Percentiles rank a stretch among this genome's conserved stretches.
phyloP scores from a whole-genome alignment of 495 filamentous ascomycete genomes.

The Pseudomonodictys pantanalensis region DNA sequence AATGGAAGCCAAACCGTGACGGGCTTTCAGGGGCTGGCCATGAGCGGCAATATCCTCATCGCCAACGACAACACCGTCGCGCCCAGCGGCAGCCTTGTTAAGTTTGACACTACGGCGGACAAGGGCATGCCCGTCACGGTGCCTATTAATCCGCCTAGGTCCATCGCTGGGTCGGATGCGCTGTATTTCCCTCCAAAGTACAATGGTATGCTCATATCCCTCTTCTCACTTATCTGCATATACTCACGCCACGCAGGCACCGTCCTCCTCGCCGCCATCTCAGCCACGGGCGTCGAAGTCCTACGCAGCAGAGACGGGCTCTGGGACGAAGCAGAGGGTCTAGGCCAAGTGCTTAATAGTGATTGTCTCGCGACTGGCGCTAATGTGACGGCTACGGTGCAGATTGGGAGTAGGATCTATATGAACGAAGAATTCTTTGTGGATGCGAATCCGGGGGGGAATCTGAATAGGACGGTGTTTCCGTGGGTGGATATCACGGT shows the following conservation, averaged over 20 bases:
- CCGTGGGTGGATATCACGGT: constrained; percentile 12
- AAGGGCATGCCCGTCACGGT: background rate
- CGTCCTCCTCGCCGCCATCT: constrained; percentile 2
- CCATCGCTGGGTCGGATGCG: constrained; percentile 1
- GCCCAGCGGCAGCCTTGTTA: background rate
- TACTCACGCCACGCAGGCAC: no score
- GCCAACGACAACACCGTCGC: background rate
- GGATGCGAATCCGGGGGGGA: background rate
- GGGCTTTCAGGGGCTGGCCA: background rate
- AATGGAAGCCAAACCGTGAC: background rate
- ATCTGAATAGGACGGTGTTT: background rate
- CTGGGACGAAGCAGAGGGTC: constrained; percentile 4
- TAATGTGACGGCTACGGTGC: constrained; percentile 2
- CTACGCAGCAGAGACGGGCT: background rate
- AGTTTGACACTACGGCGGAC: background rate
- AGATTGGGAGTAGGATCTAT: constrained; percentile 6
- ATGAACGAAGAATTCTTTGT: constrained; percentile 8
- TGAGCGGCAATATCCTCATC: background rate
- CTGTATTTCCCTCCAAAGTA: constrained; percentile 6
- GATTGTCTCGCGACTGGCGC: background rate
- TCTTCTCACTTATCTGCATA: no score
- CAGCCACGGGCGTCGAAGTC: background rate
- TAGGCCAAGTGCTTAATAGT: constrained; percentile 2
- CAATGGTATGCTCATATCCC: no score
- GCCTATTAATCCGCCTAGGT: background rate